Evolutionary conservation across 2,329 filamentous ascomycete genomes (phyloP), one percentile per base, ranked within the genome.

Genomic region (Cladophialophora exuberans): DNA sequence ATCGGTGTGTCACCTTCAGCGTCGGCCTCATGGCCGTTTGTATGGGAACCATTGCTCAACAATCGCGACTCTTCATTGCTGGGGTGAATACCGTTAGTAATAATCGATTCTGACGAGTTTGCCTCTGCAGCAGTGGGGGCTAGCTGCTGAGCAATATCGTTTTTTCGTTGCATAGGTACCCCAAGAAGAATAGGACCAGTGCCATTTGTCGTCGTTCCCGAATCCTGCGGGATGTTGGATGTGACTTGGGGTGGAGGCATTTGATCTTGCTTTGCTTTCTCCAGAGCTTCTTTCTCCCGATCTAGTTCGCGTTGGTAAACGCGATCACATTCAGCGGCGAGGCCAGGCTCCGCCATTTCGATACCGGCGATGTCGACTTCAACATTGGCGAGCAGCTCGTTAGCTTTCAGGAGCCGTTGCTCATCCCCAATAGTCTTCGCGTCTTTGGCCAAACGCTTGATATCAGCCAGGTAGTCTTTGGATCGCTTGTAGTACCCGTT

Each of bases 401-500:
- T 96, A 1, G 90, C 92, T 70, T 92, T 94, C 49, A 97, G 76
- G 1, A 87, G 84, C 35, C 90, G 82, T 59, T 96, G 88, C 64
- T 86, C 85, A 65, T 97, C 93, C n/a, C 88, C 89, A 54, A 86
- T 82, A 9, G 85, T 86, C 68, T 86, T 89, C 9, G 92, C 86
- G 73, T 99, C 94, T 69, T 90, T 93, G 18, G 87, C 87, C 4
- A 99, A 76, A 30, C 86, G 83, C 69, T 87, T 89, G 65, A 97
- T 89, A 69, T 99, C 94, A 35, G 86, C 85, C 46, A 96, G 74
- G 68, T 97, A 99, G 69, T 97, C 93, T 65, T 87, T 87, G 0
- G 92, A 90, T 9, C 92, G 85, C 64, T 91, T 90, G 72, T 99
- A 99, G 73, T 90, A 99, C 4, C 94, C 94, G 69, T 99, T 97